Percentiles rank a stretch among this genome's conserved stretches.
phyloP scores from a whole-genome alignment of 2,329 filamentous ascomycete species.

The Massarina eburnea region DNA sequence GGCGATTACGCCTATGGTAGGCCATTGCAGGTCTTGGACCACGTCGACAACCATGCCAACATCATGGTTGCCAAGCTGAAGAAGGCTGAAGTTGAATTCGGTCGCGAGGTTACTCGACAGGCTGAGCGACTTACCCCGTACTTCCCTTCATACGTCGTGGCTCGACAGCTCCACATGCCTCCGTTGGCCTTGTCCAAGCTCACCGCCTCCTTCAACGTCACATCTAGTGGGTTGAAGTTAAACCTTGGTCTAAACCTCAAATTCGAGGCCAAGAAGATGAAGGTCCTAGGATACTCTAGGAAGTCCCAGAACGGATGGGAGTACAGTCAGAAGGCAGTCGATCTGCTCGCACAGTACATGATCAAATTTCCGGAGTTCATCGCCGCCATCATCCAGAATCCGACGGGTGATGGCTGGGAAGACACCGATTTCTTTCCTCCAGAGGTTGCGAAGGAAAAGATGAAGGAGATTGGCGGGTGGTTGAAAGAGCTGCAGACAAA shows the following conservation, averaged over 20 bases:
- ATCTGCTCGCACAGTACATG: constrained; percentile 86
- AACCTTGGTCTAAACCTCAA: constrained; percentile 96
- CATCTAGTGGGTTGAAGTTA: constrained; percentile 76
- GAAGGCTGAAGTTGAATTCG: constrained; percentile 78
- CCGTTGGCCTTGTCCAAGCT: constrained; percentile 91
- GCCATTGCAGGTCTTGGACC: constrained; percentile 78
- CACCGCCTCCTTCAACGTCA: constrained; percentile 88
- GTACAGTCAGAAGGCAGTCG: constrained; percentile 82
- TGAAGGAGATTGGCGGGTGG: constrained; percentile 94
- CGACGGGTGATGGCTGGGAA: constrained; percentile 78
- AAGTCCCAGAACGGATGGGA: constrained; percentile 90
- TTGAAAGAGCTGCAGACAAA: constrained; percentile 88
- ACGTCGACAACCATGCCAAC: constrained; percentile 73
- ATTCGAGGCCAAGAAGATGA: constrained; percentile 92
- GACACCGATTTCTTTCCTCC: constrained; percentile 85
- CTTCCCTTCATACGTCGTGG: constrained; percentile 84
- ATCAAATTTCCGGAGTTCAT: constrained; percentile 94
- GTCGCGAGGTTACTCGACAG: constrained; percentile 68
- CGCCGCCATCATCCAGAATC: constrained; percentile 80
- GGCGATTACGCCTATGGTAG: constrained; percentile 92
- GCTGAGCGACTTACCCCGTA: constrained; percentile 75
- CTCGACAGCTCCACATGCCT: constrained; percentile 77
- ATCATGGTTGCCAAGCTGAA: constrained; percentile 75
- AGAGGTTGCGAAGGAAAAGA: constrained; percentile 70
- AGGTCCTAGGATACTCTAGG: constrained; percentile 92